Evolutionary conservation across 192 early-diverging fungal species (phyloP).

Genomic region (Backusella mclennaniae): DNA sequence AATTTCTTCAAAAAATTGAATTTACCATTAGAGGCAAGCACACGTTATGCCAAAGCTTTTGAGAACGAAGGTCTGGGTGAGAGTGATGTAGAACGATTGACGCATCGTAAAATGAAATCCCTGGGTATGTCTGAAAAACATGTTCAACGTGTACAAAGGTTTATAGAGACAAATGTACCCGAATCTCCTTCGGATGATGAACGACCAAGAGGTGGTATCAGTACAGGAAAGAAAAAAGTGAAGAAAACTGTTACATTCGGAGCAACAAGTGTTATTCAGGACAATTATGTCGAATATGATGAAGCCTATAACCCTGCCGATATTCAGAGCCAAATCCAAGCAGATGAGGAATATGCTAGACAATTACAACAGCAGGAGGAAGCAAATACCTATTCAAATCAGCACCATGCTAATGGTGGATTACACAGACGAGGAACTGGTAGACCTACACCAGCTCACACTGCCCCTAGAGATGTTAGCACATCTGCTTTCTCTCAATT

Average conservation of each 20-base stretch:
- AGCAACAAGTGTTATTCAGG: slow-evolving; percentile 25
- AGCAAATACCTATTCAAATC: slow-evolving; percentile 20
- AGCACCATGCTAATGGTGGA: neutral
- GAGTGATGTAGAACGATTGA: slow-evolving; percentile 71
- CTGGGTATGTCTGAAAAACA: slow-evolving; percentile 87
- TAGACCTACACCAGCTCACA: slow-evolving; percentile 47
- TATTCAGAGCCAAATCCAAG: slow-evolving; percentile 58
- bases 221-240: slow-evolving; percentile 31
- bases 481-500: slow-evolving; percentile 14
- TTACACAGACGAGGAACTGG: slow-evolving; percentile 30
- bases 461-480: slow-evolving; percentile 51
- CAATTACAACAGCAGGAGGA: slow-evolving; percentile 80
- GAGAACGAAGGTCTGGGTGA: slow-evolving; percentile 79
- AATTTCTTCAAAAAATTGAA: slow-evolving; percentile 86
- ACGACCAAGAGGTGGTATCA: neutral
- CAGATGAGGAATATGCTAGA: slow-evolving; percentile 85
- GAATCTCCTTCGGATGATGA: slow-evolving; percentile 45
- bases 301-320: slow-evolving; percentile 14
- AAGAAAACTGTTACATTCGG: slow-evolving; percentile 37
- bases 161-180: slow-evolving; percentile 50
- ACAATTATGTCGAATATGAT: slow-evolving; percentile 29
- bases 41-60: slow-evolving; percentile 82
- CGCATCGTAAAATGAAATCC: slow-evolving; percentile 65
- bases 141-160: slow-evolving; percentile 72
- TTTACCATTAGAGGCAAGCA: slow-evolving; percentile 65